phyloP scores from a whole-genome alignment of 139 green algal species.

The Chlorella sp. region DNA sequence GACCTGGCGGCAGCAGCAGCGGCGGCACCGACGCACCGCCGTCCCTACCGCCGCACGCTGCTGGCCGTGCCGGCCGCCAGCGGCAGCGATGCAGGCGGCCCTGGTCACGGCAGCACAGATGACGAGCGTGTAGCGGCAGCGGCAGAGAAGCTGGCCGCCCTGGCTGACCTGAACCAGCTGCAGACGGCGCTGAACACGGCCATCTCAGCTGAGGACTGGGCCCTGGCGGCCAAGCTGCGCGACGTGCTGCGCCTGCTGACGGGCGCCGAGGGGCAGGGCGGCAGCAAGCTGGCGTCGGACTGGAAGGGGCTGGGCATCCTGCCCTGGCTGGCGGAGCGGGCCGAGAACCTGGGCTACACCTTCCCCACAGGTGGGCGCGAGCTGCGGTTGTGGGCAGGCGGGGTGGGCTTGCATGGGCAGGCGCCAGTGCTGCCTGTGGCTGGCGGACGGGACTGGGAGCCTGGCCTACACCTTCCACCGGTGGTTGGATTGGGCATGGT shows the following conservation, averaged over 20 bases:
- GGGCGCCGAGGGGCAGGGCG: not conserved
- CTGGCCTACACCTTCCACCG: too few relatives aligned
- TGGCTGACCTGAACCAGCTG: constrained; percentile 76
- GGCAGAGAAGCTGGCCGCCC: constrained; percentile 6
- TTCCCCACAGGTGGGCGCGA: constrained; percentile 69
- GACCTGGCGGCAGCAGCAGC: not conserved
- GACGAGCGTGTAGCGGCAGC: not conserved
- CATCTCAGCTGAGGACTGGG: constrained; percentile 77
- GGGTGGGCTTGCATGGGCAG: not conserved
- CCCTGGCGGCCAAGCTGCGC: constrained; percentile 51
- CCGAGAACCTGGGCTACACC: constrained; percentile 68
- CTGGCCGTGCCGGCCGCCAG: not conserved
- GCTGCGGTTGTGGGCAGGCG: not conserved
- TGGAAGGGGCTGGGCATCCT: constrained; percentile 71
- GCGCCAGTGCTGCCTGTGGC: not conserved
- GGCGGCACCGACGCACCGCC: not conserved
- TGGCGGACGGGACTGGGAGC: too few relatives aligned
- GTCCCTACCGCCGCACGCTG: not conserved
- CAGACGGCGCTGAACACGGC: constrained; percentile 75
- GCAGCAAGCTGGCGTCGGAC: constrained; percentile 33
- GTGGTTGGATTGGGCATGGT: too few relatives aligned
- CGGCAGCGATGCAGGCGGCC: not conserved
- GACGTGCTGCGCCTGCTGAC: constrained; percentile 44
- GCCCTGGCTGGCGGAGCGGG: constrained; percentile 79
- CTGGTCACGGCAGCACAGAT: too few relatives aligned